Percentiles rank a stretch among this genome's conserved stretches.
Conservation (phyloP, 2,329 filamentous ascomycete species). For the Ophidiomyces ophidiicola region DNA sequence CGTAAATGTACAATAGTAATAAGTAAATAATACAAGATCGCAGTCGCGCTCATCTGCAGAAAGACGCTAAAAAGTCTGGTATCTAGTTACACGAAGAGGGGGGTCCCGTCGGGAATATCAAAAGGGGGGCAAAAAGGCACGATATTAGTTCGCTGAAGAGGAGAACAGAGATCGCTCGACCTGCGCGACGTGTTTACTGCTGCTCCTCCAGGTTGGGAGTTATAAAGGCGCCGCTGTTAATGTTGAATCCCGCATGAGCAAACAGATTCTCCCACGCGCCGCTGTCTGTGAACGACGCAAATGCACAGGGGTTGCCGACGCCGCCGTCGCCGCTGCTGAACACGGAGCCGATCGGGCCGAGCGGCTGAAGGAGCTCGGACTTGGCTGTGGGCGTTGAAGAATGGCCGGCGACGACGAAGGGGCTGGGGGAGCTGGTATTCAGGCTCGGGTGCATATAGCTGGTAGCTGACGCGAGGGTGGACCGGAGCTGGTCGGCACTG, state of each 20-base stretch:
- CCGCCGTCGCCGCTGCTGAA: not conserved
- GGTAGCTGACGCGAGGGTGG: not conserved
- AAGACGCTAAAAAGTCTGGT: too few relatives aligned
- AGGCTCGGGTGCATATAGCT: conserved; percentile 1
- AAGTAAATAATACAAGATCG: too few relatives aligned
- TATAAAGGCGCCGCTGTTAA: conserved; percentile 17
- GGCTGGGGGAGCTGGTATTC: not conserved
- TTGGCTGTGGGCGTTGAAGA: not conserved
- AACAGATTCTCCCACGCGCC: conserved; percentile 17
- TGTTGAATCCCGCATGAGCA: conserved; percentile 19
- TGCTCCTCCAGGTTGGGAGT: conserved; percentile 13
- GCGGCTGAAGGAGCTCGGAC: not conserved
- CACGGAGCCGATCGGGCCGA: not conserved
- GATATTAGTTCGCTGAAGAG: too few relatives aligned
- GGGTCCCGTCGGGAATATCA: too few relatives aligned
- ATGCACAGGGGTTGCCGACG: conserved; percentile 3
- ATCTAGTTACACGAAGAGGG: too few relatives aligned
- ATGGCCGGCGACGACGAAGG: not conserved
- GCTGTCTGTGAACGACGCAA: conserved; percentile 15
- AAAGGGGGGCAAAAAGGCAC: too few relatives aligned
- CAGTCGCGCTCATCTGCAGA: too few relatives aligned
- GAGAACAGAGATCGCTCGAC: too few relatives aligned
- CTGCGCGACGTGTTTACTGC: too few relatives aligned
- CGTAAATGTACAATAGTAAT: too few relatives aligned
- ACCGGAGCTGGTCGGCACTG: not conserved